These are phyloP conservation scores for Trifolium repens DNA, from an alignment of 306 rosid genomes.

Conservation along the genomic window DNA sequence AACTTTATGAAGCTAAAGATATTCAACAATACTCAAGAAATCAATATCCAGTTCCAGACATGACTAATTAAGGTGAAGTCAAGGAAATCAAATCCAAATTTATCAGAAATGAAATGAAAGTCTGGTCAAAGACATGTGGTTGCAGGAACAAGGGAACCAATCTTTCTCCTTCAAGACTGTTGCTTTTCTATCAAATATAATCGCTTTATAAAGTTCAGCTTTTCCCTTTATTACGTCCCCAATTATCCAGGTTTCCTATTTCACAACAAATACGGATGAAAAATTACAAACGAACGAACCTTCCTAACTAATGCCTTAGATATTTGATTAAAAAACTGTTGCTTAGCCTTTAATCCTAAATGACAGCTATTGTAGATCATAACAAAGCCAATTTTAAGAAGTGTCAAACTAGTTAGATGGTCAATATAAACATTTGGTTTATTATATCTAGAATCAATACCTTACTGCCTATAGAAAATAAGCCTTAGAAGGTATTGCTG, in stretches of 20 bases:
- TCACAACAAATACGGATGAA: conserved; percentile 17
- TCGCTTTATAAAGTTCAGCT: neutral
- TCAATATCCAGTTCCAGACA: conserved; percentile 32
- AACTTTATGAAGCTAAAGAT: neutral
- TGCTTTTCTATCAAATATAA: neutral
- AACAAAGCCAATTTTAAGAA: conserved; percentile 11
- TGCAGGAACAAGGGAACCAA: neutral
- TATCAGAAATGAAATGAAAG: conserved; percentile 22
- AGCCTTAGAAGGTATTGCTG: conserved; percentile 13
- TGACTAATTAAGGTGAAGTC: conserved; percentile 23
- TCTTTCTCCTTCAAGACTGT: conserved; percentile 10
- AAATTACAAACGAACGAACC: neutral
- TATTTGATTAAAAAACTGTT: neutral
- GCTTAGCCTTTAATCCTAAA: conserved; percentile 18
- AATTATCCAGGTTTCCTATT: conserved; percentile 28
- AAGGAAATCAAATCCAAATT: conserved; percentile 19
- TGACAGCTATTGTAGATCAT: conserved; percentile 2
- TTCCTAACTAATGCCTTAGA: conserved; percentile 7
- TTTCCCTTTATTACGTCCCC: conserved; percentile 10
- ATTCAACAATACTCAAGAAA: conserved; percentile 3
- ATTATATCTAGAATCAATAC: conserved; percentile 12
- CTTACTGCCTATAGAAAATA: conserved; percentile 14
- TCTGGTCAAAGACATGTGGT: conserved; percentile 10
- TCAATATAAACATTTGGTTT: conserved; percentile 18
- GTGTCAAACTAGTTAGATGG: conserved; percentile 30